Evolutionary conservation across 345 rosid genomes (phyloP), one percentile per base, ranked within the genome.

Genomic region (Eucalyptus erythrocorys): DNA sequence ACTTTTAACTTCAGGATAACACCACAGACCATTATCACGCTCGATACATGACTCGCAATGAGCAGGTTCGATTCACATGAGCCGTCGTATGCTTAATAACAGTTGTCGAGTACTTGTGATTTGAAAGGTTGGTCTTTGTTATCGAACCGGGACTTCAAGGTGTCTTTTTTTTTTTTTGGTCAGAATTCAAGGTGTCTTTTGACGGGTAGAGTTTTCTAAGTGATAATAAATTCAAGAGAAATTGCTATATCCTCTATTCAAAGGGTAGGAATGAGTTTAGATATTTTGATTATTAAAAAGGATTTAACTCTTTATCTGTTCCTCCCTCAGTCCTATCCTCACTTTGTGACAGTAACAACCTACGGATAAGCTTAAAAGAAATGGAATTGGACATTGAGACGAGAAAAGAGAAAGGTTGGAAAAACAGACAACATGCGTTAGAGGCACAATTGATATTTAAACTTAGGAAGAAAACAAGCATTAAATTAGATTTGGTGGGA

Each of bases 151-250:
- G 12, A 68, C 42, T 68, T 68, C 4, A 12, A 68, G 10, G 4
- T 0, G 5, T 32, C 9, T 32, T 8, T 22, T 3, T n/a, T n/a
- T n/a, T n/a, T n/a, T n/a, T n/a, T n/a, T n/a, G n/a, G n/a, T n/a
- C n/a, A n/a, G n/a, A n/a, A n/a, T 68, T 68, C 4, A 12, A 68
- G 10, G 4, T 0, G 5, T 32, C 9, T 32, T 8, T 22, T 3
- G 21, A 71, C 5, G 3, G 22, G 32, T 15, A 32, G 34, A 53
- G 27, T 22, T 21, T 53, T 53, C 59, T 53, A 21, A 59, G 68
- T 2, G 34, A 12, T n/a, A n/a, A n/a, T n/a, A n/a, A n/a, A n/a
- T n/a, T n/a, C n/a, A n/a, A n/a, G n/a, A n/a, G n/a, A n/a, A n/a
- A n/a, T n/a, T n/a, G n/a, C n/a, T n/a, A n/a, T n/a, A n/a, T n/a